These are phyloP conservation scores for Albophoma yamanashiensis DNA, from an alignment of 2,329 filamentous ascomycete genomes.

Conservation along the genomic window DNA sequence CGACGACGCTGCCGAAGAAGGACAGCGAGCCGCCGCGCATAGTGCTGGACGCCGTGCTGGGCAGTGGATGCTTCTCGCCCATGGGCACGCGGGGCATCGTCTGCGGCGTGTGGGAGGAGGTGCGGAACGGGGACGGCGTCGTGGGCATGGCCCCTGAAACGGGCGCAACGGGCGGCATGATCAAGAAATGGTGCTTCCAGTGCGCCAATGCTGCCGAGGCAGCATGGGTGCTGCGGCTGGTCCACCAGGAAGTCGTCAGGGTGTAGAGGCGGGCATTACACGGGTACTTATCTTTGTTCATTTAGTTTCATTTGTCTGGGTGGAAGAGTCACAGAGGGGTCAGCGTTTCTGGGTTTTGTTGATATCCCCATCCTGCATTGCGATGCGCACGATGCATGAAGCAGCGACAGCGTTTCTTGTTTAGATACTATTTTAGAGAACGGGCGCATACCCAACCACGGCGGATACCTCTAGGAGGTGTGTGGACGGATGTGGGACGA, in stretches of 20 bases:
- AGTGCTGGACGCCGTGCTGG: constrained; percentile 73
- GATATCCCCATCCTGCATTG: neutral
- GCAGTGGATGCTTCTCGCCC: constrained; percentile 73
- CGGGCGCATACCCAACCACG: neutral
- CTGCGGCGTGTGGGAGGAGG: constrained; percentile 76
- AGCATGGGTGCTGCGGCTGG: constrained; percentile 42
- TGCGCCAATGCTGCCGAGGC: constrained; percentile 42
- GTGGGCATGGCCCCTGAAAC: constrained; percentile 40
- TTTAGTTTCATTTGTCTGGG: neutral
- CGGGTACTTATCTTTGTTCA: neutral
- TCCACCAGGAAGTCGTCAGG: constrained; percentile 42
- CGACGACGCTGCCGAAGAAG: constrained; percentile 60
- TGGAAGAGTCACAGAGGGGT: neutral
- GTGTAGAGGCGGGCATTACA: neutral
- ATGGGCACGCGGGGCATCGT: constrained; percentile 81
- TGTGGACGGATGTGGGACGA: neutral
- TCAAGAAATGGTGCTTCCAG: constrained; percentile 56
- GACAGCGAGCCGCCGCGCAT: constrained; percentile 45
- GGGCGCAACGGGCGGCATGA: constrained; percentile 40
- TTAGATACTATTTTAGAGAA: neutral
- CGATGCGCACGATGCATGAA: neutral
- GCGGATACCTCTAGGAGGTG: neutral
- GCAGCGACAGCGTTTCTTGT: neutral
- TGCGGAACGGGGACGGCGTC: constrained; percentile 50
- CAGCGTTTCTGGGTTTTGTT: neutral